Percentiles rank a stretch among this genome's conserved stretches.
Conservation (phyloP, 169 alveolate species). For the Babesia bovis region DNA sequence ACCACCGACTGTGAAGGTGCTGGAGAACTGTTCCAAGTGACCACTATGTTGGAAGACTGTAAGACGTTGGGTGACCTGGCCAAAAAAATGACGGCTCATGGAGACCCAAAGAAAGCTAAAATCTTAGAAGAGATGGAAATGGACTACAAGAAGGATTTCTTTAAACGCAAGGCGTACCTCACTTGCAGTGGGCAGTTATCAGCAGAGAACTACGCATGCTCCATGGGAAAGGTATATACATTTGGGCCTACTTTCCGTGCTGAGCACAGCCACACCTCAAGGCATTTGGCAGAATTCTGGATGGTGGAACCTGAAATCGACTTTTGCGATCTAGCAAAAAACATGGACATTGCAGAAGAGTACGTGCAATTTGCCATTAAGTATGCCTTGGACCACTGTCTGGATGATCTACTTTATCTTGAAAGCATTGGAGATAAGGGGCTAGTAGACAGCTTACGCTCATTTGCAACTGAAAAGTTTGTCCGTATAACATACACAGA, state of each 20-base stretch:
- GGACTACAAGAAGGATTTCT: slow-evolving; percentile 92
- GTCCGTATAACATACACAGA: slow-evolving; percentile 96
- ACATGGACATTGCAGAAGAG: slow-evolving; percentile 96
- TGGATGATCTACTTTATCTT: slow-evolving; percentile 88
- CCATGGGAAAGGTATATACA: slow-evolving; percentile 95
- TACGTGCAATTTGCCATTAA: slow-evolving; percentile 91
- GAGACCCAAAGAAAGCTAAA: slow-evolving; percentile 1
- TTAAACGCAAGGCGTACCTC: slow-evolving; percentile 92
- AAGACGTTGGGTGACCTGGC: slow-evolving; percentile 60
- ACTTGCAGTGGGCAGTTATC: slow-evolving; percentile 97
- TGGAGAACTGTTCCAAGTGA: slow-evolving; percentile 97
- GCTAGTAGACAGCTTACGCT: slow-evolving; percentile 83
- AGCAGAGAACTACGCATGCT: slow-evolving; percentile 92
- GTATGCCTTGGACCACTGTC: slow-evolving; percentile 89
- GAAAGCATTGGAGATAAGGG: slow-evolving; percentile 88
- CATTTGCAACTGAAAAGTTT: slow-evolving; percentile 87
- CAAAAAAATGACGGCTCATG: slow-evolving; percentile 2
- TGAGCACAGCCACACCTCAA: slow-evolving; percentile 94
- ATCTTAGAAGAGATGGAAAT: slow-evolving; percentile 29
- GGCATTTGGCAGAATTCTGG: slow-evolving; percentile 99
- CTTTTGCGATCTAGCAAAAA: slow-evolving; percentile 90
- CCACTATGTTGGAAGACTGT: slow-evolving; percentile 87
- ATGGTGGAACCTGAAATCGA: slow-evolving; percentile 99
- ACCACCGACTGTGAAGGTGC: slow-evolving; percentile 99
- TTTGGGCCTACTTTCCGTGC: slow-evolving; percentile 99